phyloP scores from a whole-genome alignment of 2,329 filamentous ascomycete species.

The Fusarium verrucosum region DNA sequence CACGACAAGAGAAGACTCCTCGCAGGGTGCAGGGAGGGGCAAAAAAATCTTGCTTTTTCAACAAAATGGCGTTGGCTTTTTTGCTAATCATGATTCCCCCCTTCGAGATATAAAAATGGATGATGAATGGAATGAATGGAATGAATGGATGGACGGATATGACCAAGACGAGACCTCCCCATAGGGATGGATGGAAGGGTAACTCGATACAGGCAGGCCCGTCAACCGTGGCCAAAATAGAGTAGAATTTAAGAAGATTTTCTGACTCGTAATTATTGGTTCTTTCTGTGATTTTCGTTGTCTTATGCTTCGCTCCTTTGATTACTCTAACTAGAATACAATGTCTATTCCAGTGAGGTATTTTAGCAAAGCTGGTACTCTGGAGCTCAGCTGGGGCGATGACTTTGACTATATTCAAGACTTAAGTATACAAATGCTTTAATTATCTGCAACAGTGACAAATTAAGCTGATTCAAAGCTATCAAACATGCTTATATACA shows the following conservation, averaged over 20 bases:
- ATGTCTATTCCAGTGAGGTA: no score
- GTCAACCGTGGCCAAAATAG: constrained; percentile 56
- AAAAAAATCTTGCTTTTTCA: constrained; percentile 54
- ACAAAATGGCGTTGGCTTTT: constrained; percentile 53
- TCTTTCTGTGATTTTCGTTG: neutral
- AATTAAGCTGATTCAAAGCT: no score
- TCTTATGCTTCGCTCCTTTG: no score
- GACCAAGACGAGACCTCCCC: constrained; percentile 30
- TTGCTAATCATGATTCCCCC: constrained; percentile 52
- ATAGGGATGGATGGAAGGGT: constrained; percentile 37
- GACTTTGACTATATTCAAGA: no score
- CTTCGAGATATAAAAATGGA: constrained; percentile 45
- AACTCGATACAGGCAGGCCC: constrained; percentile 46
- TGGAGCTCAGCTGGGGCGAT: no score
- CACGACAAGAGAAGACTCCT: constrained; percentile 29
- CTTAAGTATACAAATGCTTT: no score
- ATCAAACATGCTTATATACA: no score
- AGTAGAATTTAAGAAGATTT: constrained; percentile 41
- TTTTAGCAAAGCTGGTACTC: no score
- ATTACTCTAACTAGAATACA: no score
- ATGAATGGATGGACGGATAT: constrained; percentile 30
- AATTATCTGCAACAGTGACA: no score
- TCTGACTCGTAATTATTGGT: constrained; percentile 17
- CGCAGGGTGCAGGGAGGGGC: constrained; percentile 47
- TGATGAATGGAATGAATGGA: constrained; percentile 41